These are phyloP conservation scores for Amaranthus tricolor DNA, from an alignment of 179 eudicot species.

Conservation along the genomic window DNA sequence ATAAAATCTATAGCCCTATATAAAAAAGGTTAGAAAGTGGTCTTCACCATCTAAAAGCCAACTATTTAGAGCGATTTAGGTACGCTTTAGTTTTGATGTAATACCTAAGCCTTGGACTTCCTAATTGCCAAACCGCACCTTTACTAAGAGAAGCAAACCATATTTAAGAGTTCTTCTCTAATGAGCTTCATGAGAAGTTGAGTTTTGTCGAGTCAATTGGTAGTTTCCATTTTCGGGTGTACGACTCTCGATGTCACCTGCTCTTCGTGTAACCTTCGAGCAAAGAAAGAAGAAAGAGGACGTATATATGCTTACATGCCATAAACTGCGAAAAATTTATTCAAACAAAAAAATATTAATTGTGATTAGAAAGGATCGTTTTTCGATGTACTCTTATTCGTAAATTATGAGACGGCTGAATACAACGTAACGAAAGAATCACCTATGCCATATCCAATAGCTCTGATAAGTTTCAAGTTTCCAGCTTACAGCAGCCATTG, in stretches of 20 bases:
- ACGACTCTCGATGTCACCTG: constrained; percentile 28
- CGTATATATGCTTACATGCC: constrained; percentile 82
- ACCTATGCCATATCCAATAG: constrained; percentile 99
- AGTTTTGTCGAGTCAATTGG: constrained; percentile 71
- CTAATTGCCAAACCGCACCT: background rate
- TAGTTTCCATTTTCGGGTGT: constrained; percentile 41
- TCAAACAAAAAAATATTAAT: constrained; percentile 2
- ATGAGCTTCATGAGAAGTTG: constrained; percentile 37
- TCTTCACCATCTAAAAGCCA: constrained; percentile 2
- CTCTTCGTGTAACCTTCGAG: constrained; percentile 47
- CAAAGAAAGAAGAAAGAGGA: constrained; percentile 88
- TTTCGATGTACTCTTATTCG: background rate
- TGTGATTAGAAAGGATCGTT: background rate
- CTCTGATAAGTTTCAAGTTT: constrained; percentile 58
- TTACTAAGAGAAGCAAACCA: background rate
- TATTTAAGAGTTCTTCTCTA: constrained; percentile 9
- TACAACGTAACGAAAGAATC: background rate
- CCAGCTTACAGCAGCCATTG: constrained; percentile 87
- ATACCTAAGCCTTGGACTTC: background rate
- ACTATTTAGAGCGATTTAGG: background rate
- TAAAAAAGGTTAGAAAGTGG: background rate
- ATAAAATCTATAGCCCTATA: background rate
- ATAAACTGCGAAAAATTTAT: constrained; percentile 54
- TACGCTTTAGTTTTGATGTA: background rate
- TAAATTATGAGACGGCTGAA: background rate